phyloP scores from a whole-genome alignment of 176 grass and related monocot species.

The Hsuehochloa calcarea region DNA sequence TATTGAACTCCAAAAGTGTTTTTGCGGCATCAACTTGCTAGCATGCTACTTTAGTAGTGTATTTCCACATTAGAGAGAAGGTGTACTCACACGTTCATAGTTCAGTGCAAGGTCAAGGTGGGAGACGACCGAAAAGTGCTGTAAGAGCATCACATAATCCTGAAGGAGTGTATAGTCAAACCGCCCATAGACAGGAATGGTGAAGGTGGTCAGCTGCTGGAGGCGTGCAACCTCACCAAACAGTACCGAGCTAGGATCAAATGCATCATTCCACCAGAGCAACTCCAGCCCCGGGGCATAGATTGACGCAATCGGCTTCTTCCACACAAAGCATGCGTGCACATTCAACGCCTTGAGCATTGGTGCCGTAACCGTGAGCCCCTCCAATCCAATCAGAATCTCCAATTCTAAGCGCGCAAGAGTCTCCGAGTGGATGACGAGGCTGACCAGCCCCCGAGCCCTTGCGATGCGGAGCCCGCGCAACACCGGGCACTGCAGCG shows the following conservation, averaged over 20 bases:
- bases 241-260: background rate
- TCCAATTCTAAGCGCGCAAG: constrained; percentile 7
- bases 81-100: constrained; percentile 23
- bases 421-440: constrained; percentile 14
- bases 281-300: constrained; percentile 1
- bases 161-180: background rate
- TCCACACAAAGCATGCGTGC: constrained; percentile 1
- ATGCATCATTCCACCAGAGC: constrained; percentile 15
- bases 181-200: constrained; percentile 15
- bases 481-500: constrained; percentile 9
- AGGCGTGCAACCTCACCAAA: background rate
- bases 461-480: background rate
- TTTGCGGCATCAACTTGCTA: background rate
- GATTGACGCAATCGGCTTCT: background rate
- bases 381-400: background rate
- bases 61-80: background rate
- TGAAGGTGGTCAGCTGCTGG: constrained; percentile 17
- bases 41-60: background rate
- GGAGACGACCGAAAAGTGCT: background rate
- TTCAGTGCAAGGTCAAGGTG: background rate
- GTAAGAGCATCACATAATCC: constrained; percentile 10
- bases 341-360: constrained; percentile 8
- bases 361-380: constrained; percentile 2
- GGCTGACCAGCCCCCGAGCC: background rate
- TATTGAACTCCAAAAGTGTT: background rate